Conservation (phyloP, 768 basidiomycete genomes). For the Dictyophora rubrovolvata region DNA sequence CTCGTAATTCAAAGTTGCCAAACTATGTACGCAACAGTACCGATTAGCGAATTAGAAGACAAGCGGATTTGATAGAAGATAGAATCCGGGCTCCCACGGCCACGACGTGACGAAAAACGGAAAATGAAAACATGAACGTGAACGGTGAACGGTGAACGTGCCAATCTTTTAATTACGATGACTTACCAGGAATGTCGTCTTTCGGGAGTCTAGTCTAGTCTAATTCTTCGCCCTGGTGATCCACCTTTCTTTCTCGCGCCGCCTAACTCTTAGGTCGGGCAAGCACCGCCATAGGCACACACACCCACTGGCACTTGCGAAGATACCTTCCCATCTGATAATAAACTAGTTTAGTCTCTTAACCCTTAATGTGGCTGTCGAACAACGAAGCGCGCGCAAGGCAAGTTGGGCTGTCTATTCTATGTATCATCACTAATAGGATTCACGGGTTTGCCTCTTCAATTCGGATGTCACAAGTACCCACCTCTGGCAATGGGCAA, state of each 20-base stretch:
- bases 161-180: no score
- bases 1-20: no score
- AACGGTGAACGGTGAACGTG: no score
- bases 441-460: not conserved
- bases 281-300: not conserved
- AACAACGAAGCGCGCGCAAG: not conserved
- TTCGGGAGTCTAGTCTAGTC: not conserved
- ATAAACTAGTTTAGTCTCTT: no score
- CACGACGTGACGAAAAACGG: not conserved
- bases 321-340: no score
- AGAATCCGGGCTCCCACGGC: not conserved
- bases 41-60: not conserved
- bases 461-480: not conserved
- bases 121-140: not conserved
- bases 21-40: no score
- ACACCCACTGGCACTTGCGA: no score
- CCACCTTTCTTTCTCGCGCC: not conserved
- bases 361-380: not conserved
- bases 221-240: not conserved
- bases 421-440: no score
- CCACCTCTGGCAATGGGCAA: not conserved
- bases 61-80: not conserved
- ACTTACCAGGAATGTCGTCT: not conserved
- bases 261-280: not conserved
- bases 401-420: no score